These are phyloP conservation scores for Apostasia ramifera DNA, from an alignment of 106 monocot species.

Conservation along the genomic window DNA sequence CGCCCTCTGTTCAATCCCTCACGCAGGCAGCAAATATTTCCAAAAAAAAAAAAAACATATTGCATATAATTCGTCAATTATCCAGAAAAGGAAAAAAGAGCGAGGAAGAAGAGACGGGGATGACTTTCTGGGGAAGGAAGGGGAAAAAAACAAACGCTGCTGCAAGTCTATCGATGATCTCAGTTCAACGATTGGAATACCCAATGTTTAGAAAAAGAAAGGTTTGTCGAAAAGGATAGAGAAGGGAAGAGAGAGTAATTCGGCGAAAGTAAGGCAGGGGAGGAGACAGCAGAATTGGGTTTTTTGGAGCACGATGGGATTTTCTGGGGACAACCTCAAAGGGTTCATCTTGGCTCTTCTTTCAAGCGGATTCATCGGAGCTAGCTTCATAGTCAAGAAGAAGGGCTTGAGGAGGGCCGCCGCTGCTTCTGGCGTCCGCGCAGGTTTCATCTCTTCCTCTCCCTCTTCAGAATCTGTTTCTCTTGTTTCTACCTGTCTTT, in stretches of 20 bases:
- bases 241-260: background rate
- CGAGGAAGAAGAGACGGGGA: background rate
- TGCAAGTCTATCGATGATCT: background rate
- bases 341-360: slow-evolving; percentile 58
- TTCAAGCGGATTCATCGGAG: slow-evolving; percentile 77
- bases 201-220: background rate
- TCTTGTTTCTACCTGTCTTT: background rate
- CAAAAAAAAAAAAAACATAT: no score
- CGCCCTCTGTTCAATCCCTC: no score
- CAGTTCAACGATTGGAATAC: background rate
- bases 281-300: background rate
- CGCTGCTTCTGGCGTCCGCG: slow-evolving; percentile 48
- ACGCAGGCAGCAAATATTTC: no score
- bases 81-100: background rate
- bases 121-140: background rate
- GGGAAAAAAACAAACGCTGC: background rate
- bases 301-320: slow-evolving; percentile 20
- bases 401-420: slow-evolving; percentile 49
- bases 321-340: slow-evolving; percentile 56
- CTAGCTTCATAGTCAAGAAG: slow-evolving; percentile 85
- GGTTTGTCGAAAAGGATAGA: background rate
- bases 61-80: no score
- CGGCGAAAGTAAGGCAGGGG: background rate
- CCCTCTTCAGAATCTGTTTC: background rate
- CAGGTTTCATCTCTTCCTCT: slow-evolving; percentile 18